A percentile compares a stretch with the other conserved stretches of the same genome.
These are phyloP conservation scores for Prunus fruticosa DNA, from an alignment of 306 rosid genomes.

Conservation along the genomic window DNA sequence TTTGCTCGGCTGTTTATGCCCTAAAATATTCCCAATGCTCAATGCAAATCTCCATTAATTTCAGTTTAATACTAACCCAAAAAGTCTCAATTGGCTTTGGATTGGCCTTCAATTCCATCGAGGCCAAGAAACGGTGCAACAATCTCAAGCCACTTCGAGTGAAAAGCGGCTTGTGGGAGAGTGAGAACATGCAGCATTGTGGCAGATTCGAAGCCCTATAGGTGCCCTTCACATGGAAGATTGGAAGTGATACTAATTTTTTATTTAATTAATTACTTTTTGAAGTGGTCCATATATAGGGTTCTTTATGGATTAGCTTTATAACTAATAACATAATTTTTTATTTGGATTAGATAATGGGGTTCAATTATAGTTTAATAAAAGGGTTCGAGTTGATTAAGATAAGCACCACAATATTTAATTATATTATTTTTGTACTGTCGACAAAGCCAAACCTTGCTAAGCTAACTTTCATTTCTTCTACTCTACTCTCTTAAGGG, in stretches of 20 bases:
- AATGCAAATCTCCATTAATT: constrained; percentile 42
- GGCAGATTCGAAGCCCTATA: constrained; percentile 60
- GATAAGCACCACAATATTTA: constrained; percentile 37
- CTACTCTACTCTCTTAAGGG: constrained; percentile 38
- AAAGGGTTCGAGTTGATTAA: constrained; percentile 36
- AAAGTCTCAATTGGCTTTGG: constrained; percentile 34
- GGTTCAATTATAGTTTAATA: constrained; percentile 50
- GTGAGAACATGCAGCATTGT: constrained; percentile 73
- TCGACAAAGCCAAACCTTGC: constrained; percentile 18
- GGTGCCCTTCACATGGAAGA: constrained; percentile 78
- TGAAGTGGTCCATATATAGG: constrained; percentile 54
- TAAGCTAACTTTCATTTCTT: constrained; percentile 16
- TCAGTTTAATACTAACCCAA: constrained; percentile 4
- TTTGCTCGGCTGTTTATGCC: constrained; percentile 61
- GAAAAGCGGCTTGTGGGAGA: constrained; percentile 64
- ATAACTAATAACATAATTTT: not conserved
- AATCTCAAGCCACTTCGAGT: constrained; percentile 65
- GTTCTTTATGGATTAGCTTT: constrained; percentile 11
- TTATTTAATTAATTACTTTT: not conserved
- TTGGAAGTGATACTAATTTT: not conserved
- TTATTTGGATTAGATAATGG: constrained; percentile 54
- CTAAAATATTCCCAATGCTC: constrained; percentile 48
- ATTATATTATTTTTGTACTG: too few relatives aligned
- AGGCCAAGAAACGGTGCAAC: constrained; percentile 67
- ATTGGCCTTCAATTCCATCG: constrained; percentile 53